These are phyloP conservation scores for Rhodotorula sp. DNA, from an alignment of 1,284 basidiomycete species.

Conservation along the genomic window DNA sequence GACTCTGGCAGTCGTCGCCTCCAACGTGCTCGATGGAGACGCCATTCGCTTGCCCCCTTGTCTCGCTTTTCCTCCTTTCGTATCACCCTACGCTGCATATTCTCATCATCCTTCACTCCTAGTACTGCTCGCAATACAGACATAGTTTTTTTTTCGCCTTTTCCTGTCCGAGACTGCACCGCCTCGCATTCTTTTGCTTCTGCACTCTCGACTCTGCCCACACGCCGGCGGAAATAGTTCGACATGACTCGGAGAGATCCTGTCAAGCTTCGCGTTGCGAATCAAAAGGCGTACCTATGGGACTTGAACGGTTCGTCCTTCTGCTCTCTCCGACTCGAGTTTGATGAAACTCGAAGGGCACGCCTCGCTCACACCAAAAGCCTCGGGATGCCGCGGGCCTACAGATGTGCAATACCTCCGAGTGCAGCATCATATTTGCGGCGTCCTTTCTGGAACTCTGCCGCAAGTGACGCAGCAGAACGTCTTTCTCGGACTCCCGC, in stretches of 20 bases:
- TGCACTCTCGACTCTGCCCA: too few relatives aligned
- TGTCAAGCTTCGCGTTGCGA: conserved; percentile 60
- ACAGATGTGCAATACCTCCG: conserved; percentile 75
- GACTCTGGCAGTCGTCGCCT: background rate
- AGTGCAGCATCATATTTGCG: conserved; percentile 75
- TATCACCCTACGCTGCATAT: too few relatives aligned
- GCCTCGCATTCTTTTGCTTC: too few relatives aligned
- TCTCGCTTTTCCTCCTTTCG: too few relatives aligned
- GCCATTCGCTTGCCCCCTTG: too few relatives aligned
- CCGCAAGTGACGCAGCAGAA: conserved; percentile 96
- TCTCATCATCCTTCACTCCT: too few relatives aligned
- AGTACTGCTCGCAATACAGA: too few relatives aligned
- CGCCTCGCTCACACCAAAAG: background rate
- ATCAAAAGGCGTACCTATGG: conserved; percentile 72
- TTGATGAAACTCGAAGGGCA: background rate
- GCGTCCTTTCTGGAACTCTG: conserved; percentile 82
- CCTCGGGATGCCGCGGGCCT: background rate
- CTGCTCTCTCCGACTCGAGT: background rate
- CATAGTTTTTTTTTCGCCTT: too few relatives aligned
- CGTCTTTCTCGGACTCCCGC: conserved; percentile 85
- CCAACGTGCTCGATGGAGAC: too few relatives aligned
- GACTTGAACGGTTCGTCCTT: conserved; percentile 63
- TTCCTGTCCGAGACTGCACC: too few relatives aligned
- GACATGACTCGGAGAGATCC: conserved; percentile 9
- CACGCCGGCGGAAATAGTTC: background rate